A percentile compares a stretch with the other conserved stretches of the same genome.
These are phyloP conservation scores for Penicillium sp. DNA, from an alignment of 2,329 filamentous ascomycete genomes.

Conservation along the genomic window DNA sequence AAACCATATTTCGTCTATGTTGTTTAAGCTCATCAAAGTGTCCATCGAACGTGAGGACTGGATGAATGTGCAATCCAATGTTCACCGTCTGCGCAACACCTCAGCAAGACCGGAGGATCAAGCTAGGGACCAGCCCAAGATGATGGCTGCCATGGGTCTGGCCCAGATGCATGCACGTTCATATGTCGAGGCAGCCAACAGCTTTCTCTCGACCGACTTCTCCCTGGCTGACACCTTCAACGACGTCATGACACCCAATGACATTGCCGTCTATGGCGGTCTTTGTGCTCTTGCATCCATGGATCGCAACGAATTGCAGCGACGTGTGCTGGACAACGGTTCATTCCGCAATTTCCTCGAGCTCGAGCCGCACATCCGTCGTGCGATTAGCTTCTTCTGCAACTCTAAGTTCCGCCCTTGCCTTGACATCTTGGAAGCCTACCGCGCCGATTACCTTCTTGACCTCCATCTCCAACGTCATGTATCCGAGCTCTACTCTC, in stretches of 20 bases:
- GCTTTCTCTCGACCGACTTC: slow-evolving; percentile 63
- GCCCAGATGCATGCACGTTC: slow-evolving; percentile 53
- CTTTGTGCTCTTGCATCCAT: slow-evolving; percentile 87
- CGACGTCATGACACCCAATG: slow-evolving; percentile 72
- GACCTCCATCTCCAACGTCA: slow-evolving; percentile 80
- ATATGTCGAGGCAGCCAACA: slow-evolving; percentile 63
- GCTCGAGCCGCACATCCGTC: slow-evolving; percentile 87
- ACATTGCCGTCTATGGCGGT: slow-evolving; percentile 86
- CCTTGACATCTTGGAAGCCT: slow-evolving; percentile 73
- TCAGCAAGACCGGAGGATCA: slow-evolving; percentile 55
- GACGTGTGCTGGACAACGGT: slow-evolving; percentile 69
- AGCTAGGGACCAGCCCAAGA: slow-evolving; percentile 58
- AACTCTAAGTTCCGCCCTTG: slow-evolving; percentile 84
- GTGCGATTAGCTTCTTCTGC: slow-evolving; percentile 83
- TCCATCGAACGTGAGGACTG: slow-evolving; percentile 74
- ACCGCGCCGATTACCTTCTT: slow-evolving; percentile 79
- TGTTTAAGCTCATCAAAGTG: slow-evolving; percentile 70
- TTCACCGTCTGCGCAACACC: slow-evolving; percentile 52
- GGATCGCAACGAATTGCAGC: slow-evolving; percentile 69
- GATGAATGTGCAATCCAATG: slow-evolving; percentile 59
- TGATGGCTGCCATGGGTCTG: slow-evolving; percentile 59
- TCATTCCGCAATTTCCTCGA: slow-evolving; percentile 84
- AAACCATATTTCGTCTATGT: slow-evolving; percentile 77
- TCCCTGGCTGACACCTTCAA: slow-evolving; percentile 57
- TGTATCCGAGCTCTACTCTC: slow-evolving; percentile 62